Base-by-base conservation (phyloP, 352 stramenopile species). In the Phytophthora chlamydospora region DNA sequence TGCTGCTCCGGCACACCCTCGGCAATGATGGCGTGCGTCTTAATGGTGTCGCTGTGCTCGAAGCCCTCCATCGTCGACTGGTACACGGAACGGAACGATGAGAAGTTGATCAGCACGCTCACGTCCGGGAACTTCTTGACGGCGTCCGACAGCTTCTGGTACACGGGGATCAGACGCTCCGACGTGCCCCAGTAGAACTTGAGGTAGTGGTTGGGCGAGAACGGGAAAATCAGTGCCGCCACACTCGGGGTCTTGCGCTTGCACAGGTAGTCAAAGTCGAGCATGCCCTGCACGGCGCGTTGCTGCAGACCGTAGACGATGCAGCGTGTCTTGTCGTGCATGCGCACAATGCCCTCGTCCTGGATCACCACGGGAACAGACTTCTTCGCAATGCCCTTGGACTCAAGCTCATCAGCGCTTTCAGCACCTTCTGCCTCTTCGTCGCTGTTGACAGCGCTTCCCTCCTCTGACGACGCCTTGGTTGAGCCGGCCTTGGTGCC, bases 181-280 rank as follows among this genome's bases (percentile, higher is more conserved):
- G 95, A 87, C 33, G 91, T 98, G 45, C 96, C 96, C 95, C 95
- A 99, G 82, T 98, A 99, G 68, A 98, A 98, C 77, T 98, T 93
- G 21, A 95, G 75, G 80, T 98, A 98, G 80, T 98, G 96, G 80
- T 98, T 98, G 11, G 93, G 88, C 54, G 85, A 90, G 78, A 98
- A 98, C 46, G 94, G 95, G 78, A 98, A 98, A 56, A 98, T 96
- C 65, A 98, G 83, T 5, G 89, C 90, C 42, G 96, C 96, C 31
- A 99, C 96, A 49, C 88, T 98, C 12, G 96, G 96, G 34, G 86
- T 97, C 64, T 93, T 83, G 39, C 96, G 88, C 69, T 98, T 98
- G 82, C 96, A 99, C 68, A 99, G 85, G 70, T 97, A 98, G 76
- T 99, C 96, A 61, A 99, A 99, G 76, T 99, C 96, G 27, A 99